These are phyloP conservation scores for Erysimum pusillum DNA, from an alignment of 441 rosid species.

Conservation along the genomic window DNA sequence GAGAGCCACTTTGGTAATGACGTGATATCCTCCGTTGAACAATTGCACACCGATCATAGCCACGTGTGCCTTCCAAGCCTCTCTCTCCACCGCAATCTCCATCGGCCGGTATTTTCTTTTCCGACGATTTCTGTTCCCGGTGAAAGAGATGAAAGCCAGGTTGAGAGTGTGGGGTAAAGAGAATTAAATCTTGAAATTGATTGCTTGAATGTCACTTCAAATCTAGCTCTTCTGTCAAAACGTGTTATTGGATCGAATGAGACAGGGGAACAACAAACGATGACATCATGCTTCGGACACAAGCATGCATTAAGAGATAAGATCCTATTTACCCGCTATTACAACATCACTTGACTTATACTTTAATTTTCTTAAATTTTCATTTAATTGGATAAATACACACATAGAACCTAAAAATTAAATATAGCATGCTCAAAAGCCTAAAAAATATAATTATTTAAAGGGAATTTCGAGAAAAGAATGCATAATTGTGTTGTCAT, in stretches of 20 bases:
- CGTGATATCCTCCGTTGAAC: conserved; percentile 89
- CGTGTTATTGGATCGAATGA: conserved; percentile 19
- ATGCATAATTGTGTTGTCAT: background rate
- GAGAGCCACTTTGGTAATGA: conserved; percentile 94
- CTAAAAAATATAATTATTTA: background rate
- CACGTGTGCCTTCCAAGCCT: conserved; percentile 74
- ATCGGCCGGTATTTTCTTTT: conserved; percentile 30
- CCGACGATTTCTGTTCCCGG: conserved; percentile 38
- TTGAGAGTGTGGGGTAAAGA: conserved; percentile 1
- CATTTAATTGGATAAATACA: background rate
- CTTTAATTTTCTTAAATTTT: background rate
- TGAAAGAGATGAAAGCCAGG: conserved; percentile 41
- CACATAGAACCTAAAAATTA: background rate
- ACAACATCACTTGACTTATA: background rate
- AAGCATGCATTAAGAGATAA: conserved; percentile 36
- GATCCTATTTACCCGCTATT: conserved; percentile 43
- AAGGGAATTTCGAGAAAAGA: background rate
- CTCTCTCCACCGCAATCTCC: conserved; percentile 53
- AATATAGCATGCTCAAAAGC: background rate
- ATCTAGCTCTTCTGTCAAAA: conserved; percentile 16
- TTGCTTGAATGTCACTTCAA: conserved; percentile 36
- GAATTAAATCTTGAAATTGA: conserved; percentile 11
- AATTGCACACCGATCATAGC: conserved; percentile 87
- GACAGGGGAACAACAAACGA: conserved; percentile 40
- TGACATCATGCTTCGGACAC: conserved; percentile 44